Conservation (phyloP, 2,329 filamentous ascomycete species). For the Macrophomina phaseolina region DNA sequence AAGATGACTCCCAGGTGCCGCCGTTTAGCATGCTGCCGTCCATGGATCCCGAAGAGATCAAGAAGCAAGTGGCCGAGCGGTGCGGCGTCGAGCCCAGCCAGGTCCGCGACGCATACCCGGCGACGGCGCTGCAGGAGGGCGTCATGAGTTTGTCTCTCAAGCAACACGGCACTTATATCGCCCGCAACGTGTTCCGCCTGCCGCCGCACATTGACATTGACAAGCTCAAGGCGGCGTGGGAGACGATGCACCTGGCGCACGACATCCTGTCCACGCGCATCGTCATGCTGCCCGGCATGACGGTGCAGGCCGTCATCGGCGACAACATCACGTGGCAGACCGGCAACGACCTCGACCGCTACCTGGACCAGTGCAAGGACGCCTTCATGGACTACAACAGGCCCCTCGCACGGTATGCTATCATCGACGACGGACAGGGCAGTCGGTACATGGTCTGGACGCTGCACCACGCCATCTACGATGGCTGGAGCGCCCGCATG, state of each 20-base stretch:
- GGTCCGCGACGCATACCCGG: slow-evolving; percentile 61
- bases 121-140: slow-evolving; percentile 61
- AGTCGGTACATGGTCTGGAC: slow-evolving; percentile 3
- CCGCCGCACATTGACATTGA: slow-evolving; percentile 33
- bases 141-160: slow-evolving; percentile 61
- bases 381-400: slow-evolving; percentile 48
- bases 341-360: slow-evolving; percentile 24
- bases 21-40: slow-evolving; percentile 41
- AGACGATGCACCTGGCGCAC: slow-evolving; percentile 48
- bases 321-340: slow-evolving; percentile 31
- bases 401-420: slow-evolving; percentile 45
- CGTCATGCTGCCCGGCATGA: slow-evolving; percentile 39
- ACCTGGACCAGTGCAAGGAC: slow-evolving; percentile 40
- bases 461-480: slow-evolving; percentile 28
- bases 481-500: not conserved
- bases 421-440: slow-evolving; percentile 34
- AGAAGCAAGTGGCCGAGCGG: slow-evolving; percentile 15
- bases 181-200: slow-evolving; percentile 35
- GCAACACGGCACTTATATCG: slow-evolving; percentile 59
- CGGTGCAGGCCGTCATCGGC: slow-evolving; percentile 39
- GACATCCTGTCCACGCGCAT: slow-evolving; percentile 56
- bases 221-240: slow-evolving; percentile 54
- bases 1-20: slow-evolving; percentile 35
- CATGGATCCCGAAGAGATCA: not conserved
- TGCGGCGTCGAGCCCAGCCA: slow-evolving; percentile 24